A percentile compares a stretch with the other conserved stretches of the same genome.
Evolutionary conservation across 2,329 filamentous ascomycete species (phyloP).

Genomic region (Orbilia oligospora): DNA sequence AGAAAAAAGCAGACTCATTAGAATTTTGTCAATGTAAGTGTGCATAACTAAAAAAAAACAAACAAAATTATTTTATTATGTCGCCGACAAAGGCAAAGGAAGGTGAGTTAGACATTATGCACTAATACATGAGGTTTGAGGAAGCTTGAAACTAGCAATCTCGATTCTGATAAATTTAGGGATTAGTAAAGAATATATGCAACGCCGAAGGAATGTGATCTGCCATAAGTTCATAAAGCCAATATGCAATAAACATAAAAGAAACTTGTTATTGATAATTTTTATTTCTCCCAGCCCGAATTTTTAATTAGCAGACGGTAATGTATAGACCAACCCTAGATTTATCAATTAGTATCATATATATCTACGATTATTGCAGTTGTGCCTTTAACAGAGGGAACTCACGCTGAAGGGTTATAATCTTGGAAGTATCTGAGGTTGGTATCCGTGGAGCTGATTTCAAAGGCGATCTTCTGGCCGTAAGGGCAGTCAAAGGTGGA

Average conservation of each 20-base stretch:
- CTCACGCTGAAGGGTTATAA: conserved; percentile 69
- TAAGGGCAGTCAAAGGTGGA: conserved; percentile 72
- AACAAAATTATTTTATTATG: not conserved
- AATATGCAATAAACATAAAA: conserved; percentile 25
- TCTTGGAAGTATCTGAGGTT: conserved; percentile 76
- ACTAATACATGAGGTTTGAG: conserved; percentile 12
- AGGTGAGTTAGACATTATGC: conserved; percentile 17
- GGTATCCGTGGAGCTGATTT: conserved; percentile 72
- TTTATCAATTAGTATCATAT: conserved; percentile 3
- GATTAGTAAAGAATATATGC: conserved; percentile 10
- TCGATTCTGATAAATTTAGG: not conserved
- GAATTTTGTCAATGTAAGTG: not conserved
- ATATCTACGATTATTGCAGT: not conserved
- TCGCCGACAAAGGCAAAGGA: conserved; percentile 12
- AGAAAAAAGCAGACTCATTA: not conserved
- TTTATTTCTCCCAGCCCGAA: not conserved
- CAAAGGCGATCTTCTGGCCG: conserved; percentile 71
- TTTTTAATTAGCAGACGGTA: conserved; percentile 35
- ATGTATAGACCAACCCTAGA: conserved; percentile 54
- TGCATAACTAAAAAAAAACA: not conserved
- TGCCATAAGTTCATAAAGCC: conserved; percentile 24
- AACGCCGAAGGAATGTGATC: conserved; percentile 55
- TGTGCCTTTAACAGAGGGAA: not conserved
- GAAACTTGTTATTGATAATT: not conserved
- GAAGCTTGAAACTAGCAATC: conserved; percentile 2